Evolutionary conservation across 331 rosid genomes (phyloP), one percentile per base, ranked within the genome.

Genomic region (Spiraea crenata): DNA sequence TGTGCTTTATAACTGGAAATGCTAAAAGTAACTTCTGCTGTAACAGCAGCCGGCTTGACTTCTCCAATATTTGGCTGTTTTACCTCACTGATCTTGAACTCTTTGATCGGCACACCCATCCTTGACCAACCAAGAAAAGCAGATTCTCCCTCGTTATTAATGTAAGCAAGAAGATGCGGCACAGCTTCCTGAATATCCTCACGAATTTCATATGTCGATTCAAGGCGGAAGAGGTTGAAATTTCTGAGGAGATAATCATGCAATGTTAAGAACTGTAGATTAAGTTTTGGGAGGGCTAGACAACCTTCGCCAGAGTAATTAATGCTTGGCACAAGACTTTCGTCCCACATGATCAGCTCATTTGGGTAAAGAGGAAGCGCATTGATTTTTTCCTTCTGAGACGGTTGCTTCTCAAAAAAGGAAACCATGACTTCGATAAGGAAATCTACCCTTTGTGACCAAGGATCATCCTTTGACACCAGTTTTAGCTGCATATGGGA

Each of bases 271-370:
- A 95, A 95, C 79, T 91, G 97, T 69, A 95, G 75, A 83, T 95
- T 95, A 54, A 95, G 92, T 79, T 95, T 95, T 40, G 99, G 99
- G 62, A 95, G 91, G 17, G 97, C 99, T 74, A 95, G 80, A 76
- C 99, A 95, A 82, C 99, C 97, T 82, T 95, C 97, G 20, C 99
- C 97, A 11, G 99, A 87, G 83, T 95, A 95, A 85, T 91, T 95
- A 73, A 95, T 91, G 85, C 97, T 95, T 3, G 99, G 99, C n/a
- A 95, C 99, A 68, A 95, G 89, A 57, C 99, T 95, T 84, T 89
- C 99, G 76, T 95, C 97, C 97, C 99, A 95, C 99, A 95, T 95
- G 61, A 95, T 89, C 77, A 83, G 92, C 78, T 95, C 99, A 34
- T 91, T 89, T 55, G 99, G 96, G 76, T 95, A 95, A 46, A 95